phyloP scores from a whole-genome alignment of 345 rosid species.

The Eucalyptus leucophloia region DNA sequence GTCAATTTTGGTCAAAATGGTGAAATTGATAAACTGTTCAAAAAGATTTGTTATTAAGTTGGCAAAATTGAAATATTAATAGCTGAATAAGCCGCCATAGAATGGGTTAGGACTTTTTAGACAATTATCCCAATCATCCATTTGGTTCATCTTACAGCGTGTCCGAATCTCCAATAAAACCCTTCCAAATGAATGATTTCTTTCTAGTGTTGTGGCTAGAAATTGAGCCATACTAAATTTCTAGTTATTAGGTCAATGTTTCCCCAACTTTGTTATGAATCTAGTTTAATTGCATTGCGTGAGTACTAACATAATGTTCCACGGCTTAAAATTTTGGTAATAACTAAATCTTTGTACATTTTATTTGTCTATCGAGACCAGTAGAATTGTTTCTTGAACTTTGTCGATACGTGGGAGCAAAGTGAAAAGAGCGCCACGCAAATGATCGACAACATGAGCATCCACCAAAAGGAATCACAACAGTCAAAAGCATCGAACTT shows the following conservation, averaged over 20 bases:
- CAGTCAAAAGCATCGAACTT: background rate
- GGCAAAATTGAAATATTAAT: background rate
- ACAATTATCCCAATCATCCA: background rate
- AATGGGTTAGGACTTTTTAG: background rate
- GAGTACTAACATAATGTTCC: background rate
- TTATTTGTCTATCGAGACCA: background rate
- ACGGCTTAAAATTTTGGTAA: background rate
- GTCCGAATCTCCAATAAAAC: background rate
- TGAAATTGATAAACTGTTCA: accelerated
- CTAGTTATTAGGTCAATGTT: background rate
- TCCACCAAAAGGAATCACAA: background rate
- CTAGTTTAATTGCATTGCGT: no score
- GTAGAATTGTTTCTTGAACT: no score
- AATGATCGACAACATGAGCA: no score
- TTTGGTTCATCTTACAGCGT: background rate
- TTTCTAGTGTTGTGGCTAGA: background rate
- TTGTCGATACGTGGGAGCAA: background rate
- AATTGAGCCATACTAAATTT: background rate
- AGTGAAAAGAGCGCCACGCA: background rate
- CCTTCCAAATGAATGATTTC: background rate
- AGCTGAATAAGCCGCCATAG: background rate
- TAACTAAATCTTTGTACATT: background rate
- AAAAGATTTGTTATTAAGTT: no score
- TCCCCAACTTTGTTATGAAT: no score
- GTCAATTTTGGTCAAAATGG: no score